phyloP scores from a whole-genome alignment of 2,329 filamentous ascomycete species.

The Xylaria sp. region DNA sequence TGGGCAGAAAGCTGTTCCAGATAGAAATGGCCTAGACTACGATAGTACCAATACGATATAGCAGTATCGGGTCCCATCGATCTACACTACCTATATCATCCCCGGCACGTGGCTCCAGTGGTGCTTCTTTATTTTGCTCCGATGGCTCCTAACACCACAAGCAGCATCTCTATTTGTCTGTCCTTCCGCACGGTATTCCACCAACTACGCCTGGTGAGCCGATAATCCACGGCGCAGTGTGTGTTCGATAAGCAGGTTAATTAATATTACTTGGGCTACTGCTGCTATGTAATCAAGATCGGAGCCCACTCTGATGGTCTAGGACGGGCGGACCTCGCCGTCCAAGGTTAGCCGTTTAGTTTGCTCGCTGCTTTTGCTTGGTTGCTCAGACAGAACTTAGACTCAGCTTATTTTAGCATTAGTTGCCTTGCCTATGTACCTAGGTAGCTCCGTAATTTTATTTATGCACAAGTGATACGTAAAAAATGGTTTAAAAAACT shows the following conservation, averaged over 20 bases:
- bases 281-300: slow-evolving; percentile 22
- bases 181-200: slow-evolving; percentile 1
- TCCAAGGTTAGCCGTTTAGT: slow-evolving; percentile 23
- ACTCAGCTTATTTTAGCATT: too few species aligned
- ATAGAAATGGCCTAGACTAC: slow-evolving; percentile 27
- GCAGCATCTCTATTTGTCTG: slow-evolving; percentile 17
- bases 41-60: too few species aligned
- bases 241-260: slow-evolving; percentile 2
- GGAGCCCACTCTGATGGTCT: slow-evolving; percentile 24
- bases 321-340: slow-evolving; percentile 32
- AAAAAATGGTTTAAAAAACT: too few species aligned
- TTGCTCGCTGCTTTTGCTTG: too few species aligned
- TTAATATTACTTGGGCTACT: neutral
- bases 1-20: slow-evolving; percentile 40
- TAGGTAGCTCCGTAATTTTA: too few species aligned
- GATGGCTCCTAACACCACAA: slow-evolving; percentile 20
- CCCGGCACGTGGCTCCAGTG: slow-evolving; percentile 49
- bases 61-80: slow-evolving; percentile 25
- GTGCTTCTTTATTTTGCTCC: slow-evolving; percentile 28
- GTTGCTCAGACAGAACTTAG: too few species aligned
- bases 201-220: neutral
- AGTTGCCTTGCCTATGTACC: too few species aligned
- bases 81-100: slow-evolving; percentile 22
- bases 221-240: neutral
- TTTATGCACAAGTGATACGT: too few species aligned